Conservation (phyloP, 108 stramenopile genomes). For the Nannochloropsis gaditana region DNA sequence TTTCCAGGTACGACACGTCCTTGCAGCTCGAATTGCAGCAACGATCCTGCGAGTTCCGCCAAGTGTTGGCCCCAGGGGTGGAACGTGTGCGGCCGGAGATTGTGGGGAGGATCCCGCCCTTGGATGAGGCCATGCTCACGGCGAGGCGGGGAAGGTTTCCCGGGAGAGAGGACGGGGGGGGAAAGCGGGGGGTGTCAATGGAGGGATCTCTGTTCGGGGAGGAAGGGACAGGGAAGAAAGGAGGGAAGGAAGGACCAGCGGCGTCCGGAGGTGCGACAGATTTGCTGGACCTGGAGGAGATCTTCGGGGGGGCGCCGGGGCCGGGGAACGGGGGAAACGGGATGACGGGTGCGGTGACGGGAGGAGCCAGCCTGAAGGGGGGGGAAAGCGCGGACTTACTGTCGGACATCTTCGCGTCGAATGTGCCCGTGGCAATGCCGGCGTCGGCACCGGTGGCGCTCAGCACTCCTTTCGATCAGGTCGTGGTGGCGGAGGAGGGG, state of each 20-base stretch:
- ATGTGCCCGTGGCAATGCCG: neutral
- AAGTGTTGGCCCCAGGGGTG: slow-evolving; percentile 70
- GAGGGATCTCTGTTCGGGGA: slow-evolving; percentile 23
- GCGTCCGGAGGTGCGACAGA: slow-evolving; percentile 29
- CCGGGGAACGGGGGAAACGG: slow-evolving; percentile 50
- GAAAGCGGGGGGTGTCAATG: slow-evolving; percentile 35
- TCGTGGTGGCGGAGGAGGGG: neutral
- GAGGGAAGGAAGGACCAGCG: neutral
- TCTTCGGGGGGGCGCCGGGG: slow-evolving; percentile 70
- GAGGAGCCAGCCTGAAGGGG: slow-evolving; percentile 48
- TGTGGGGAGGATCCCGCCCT: slow-evolving; percentile 85
- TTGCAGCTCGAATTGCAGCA: slow-evolving; percentile 86
- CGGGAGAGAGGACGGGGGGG: slow-evolving; percentile 43
- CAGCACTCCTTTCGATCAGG: slow-evolving; percentile 27
- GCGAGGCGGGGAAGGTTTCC: slow-evolving; percentile 53
- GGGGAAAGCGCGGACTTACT: slow-evolving; percentile 28
- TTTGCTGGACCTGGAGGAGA: slow-evolving; percentile 77
- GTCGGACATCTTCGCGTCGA: slow-evolving; percentile 35
- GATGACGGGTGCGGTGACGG: slow-evolving; percentile 51
- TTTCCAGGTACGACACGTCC: slow-evolving; percentile 56
- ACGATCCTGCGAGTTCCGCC: slow-evolving; percentile 83
- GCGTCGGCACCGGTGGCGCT: slow-evolving; percentile 22
- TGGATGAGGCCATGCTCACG: slow-evolving; percentile 73
- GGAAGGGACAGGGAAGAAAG: neutral
- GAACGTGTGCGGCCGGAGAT: slow-evolving; percentile 66